Evolutionary conservation across 1,284 basidiomycete genomes (phyloP), one percentile per base, ranked within the genome.

Genomic region (Rhodotorula glutinis): DNA sequence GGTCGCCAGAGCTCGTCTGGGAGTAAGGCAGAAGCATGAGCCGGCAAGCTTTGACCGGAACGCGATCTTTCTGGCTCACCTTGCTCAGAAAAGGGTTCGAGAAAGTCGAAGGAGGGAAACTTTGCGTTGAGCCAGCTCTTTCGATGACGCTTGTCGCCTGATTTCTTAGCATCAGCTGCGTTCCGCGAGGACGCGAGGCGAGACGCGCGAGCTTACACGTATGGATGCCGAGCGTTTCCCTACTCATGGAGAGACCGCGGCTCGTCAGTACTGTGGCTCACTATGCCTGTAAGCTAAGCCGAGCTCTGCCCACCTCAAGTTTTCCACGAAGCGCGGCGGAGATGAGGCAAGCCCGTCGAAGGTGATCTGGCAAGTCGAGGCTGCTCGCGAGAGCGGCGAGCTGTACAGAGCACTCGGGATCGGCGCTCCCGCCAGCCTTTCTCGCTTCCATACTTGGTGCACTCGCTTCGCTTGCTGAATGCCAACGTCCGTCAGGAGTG

Each of bases 331-430:
- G 10, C 80, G 71, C 3, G 82, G 80, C 76, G 27, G 71, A 73
- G 62, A 57, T 80, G 9, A n/a, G 13, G 64, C 29, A 82, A 58
- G 4, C 51, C 81, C 82, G 1, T 80, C 81, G 77, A 90, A 91
- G 0, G 85, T 87, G 62, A 87, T 80, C 53, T 83, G 77, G 72
- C 86, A 82, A 0, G 91, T 94, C 62, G 84, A 82, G 57, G 88
- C 80, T 0, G 90, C 88, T 13, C 91, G 82, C 11, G 83, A 85
- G 63, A 92, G 79, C 1, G 91, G 91, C 62, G 88, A 89, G 55
- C 84, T 84, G 75, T 87, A 91, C 60, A 87, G 82, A 57, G 77
- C 82, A 62, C 83, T 79, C 2, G 88, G 88, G 10, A 87, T 74
- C 0, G 87, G 87, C 3, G 89, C 82, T 8, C 83, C 84, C 14